Evolutionary conservation across 2,329 filamentous ascomycete species (phyloP).

Genomic region (Fusarium paranaense): DNA sequence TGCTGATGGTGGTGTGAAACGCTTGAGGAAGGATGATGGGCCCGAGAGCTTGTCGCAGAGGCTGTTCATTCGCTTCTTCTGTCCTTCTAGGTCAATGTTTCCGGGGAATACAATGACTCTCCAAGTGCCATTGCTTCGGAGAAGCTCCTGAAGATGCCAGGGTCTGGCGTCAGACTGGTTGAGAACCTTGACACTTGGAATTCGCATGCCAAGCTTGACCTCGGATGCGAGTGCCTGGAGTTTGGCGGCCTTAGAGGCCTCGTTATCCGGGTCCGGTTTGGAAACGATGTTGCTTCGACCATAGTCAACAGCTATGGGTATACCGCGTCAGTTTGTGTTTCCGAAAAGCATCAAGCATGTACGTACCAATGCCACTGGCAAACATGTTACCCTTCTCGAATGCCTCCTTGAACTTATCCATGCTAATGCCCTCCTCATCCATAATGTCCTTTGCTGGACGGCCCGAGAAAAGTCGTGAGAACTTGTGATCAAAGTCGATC

Average conservation of each 20-base stretch:
- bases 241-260: not conserved
- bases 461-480: conserved; percentile 32
- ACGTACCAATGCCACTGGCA: conserved; percentile 27
- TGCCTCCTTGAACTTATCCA: conserved; percentile 70
- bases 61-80: conserved; percentile 40
- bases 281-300: conserved; percentile 15
- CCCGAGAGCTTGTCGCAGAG: conserved; percentile 47
- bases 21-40: conserved; percentile 45
- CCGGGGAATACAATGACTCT: conserved; percentile 72
- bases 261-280: not conserved
- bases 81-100: conserved; percentile 58
- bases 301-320: conserved; percentile 23
- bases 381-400: conserved; percentile 67
- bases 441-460: conserved; percentile 67
- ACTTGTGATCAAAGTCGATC: conserved; percentile 57
- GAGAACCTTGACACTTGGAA: conserved; percentile 69
- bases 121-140: conserved; percentile 69
- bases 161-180: conserved; percentile 67
- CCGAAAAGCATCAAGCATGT: not conserved
- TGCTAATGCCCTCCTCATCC: conserved; percentile 70
- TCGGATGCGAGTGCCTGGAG: conserved; percentile 13
- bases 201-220: conserved; percentile 63
- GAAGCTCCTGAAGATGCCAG: conserved; percentile 68
- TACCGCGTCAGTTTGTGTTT: not conserved
- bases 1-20: conserved; percentile 8